phyloP scores from a whole-genome alignment of 2,329 filamentous ascomycete species.

The Didymella exigua region DNA sequence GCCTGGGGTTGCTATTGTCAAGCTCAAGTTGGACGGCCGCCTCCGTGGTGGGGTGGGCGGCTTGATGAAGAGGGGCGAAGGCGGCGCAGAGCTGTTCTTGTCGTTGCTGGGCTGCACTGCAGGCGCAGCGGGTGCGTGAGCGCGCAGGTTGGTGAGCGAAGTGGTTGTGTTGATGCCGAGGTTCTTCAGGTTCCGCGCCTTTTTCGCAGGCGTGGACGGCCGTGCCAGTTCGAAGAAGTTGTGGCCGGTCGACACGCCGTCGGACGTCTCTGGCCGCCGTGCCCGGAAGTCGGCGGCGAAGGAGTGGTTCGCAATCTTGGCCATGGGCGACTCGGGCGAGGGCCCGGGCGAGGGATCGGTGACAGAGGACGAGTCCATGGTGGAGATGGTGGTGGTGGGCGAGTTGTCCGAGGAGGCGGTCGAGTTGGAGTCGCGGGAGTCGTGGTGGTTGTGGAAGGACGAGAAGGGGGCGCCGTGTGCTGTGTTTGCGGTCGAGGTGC shows the following conservation, averaged over 20 bases:
- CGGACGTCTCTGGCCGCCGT: slow-evolving; percentile 37
- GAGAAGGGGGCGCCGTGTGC: slow-evolving; percentile 43
- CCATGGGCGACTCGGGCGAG: slow-evolving; percentile 86
- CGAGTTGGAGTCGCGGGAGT: slow-evolving; percentile 78
- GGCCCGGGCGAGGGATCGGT: slow-evolving; percentile 88
- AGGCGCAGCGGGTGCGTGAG: slow-evolving; percentile 59
- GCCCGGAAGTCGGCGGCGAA: slow-evolving; percentile 64
- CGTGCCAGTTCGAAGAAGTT: slow-evolving; percentile 61
- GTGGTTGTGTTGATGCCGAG: slow-evolving; percentile 74
- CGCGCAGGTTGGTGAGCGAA: slow-evolving; percentile 53
- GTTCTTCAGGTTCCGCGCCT: slow-evolving; percentile 82
- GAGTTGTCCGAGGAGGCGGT: slow-evolving; percentile 92
- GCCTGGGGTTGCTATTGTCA: slow-evolving; percentile 70
- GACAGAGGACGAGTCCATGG: slow-evolving; percentile 86
- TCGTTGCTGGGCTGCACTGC: slow-evolving; percentile 56
- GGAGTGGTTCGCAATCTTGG: slow-evolving; percentile 71
- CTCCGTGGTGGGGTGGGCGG: slow-evolving; percentile 71
- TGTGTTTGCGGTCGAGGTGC: slow-evolving; percentile 44
- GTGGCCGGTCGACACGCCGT: slow-evolving; percentile 52
- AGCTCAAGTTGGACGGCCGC: slow-evolving; percentile 77
- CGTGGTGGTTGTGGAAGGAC: slow-evolving; percentile 63
- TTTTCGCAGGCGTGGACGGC: slow-evolving; percentile 63
- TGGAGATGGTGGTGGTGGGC: slow-evolving; percentile 91
- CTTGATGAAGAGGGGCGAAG: slow-evolving; percentile 80
- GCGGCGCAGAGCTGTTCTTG: slow-evolving; percentile 63